These are phyloP conservation scores for Xylaria sp. DNA, from an alignment of 2,329 filamentous ascomycete genomes.

Conservation along the genomic window DNA sequence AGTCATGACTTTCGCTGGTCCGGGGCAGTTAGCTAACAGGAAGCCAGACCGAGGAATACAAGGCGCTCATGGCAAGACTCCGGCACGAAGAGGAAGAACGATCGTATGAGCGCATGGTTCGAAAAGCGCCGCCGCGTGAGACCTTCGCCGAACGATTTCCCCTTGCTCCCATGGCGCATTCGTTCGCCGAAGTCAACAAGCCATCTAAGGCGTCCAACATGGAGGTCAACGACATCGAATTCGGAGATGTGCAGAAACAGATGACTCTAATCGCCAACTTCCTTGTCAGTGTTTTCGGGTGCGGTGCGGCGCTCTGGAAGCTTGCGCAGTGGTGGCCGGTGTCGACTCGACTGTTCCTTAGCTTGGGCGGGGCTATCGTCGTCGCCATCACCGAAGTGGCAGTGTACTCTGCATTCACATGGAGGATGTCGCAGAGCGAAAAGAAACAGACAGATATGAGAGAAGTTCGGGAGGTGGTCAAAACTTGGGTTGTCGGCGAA, in stretches of 20 bases:
- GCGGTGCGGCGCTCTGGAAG: constrained; percentile 82
- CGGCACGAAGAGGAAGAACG: constrained; percentile 84
- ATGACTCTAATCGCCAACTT: constrained; percentile 90
- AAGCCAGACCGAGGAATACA: constrained; percentile 79
- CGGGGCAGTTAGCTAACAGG: constrained; percentile 24
- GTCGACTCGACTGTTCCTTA: constrained; percentile 75
- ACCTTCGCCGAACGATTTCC: constrained; percentile 71
- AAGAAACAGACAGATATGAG: constrained; percentile 67
- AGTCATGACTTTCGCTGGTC: constrained; percentile 12
- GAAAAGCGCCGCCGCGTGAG: constrained; percentile 66
- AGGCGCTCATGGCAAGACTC: constrained; percentile 85
- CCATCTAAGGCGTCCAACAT: constrained; percentile 59
- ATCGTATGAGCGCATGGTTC: constrained; percentile 83
- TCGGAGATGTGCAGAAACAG: constrained; percentile 81
- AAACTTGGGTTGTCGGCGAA: constrained; percentile 74
- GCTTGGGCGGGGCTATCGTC: constrained; percentile 74
- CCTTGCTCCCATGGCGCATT: constrained; percentile 60
- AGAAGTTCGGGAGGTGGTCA: constrained; percentile 75
- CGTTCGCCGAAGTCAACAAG: constrained; percentile 66
- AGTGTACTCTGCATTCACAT: constrained; percentile 80
- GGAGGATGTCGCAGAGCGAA: constrained; percentile 76
- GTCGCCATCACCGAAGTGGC: constrained; percentile 81
- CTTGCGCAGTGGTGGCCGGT: constrained; percentile 79
- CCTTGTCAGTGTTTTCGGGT: constrained; percentile 84
- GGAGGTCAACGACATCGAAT: constrained; percentile 72